A percentile compares a stretch with the other conserved stretches of the same genome.
These are phyloP conservation scores for Boechera retrofracta DNA, from an alignment of 345 rosid species.

Conservation along the genomic window DNA sequence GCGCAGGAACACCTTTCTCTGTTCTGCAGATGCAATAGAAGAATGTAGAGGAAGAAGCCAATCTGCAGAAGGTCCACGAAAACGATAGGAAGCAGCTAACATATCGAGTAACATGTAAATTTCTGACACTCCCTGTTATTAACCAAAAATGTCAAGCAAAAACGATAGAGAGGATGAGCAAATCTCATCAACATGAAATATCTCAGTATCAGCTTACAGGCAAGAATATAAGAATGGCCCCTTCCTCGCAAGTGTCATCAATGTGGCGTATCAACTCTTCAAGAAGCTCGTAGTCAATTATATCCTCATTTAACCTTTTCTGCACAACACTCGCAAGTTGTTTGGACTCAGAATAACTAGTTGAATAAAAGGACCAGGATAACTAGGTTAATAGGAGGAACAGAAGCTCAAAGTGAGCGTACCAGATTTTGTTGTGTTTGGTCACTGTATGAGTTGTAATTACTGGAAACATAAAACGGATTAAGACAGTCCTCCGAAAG, in stretches of 20 bases:
- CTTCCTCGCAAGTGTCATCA: constrained; percentile 79
- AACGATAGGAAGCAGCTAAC: constrained; percentile 76
- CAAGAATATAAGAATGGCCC: constrained; percentile 82
- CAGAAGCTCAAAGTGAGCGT: constrained; percentile 37
- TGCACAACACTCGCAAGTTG: constrained; percentile 41
- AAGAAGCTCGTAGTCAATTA: constrained; percentile 87
- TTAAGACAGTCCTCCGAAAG: constrained; percentile 70
- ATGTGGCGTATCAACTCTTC: constrained; percentile 88
- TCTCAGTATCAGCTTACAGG: constrained; percentile 61
- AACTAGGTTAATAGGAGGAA: constrained; percentile 25
- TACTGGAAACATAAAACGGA: constrained; percentile 64
- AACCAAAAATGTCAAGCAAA: constrained; percentile 32
- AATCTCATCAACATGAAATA: constrained; percentile 15
- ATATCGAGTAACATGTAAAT: constrained; percentile 71
- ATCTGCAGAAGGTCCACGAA: constrained; percentile 78
- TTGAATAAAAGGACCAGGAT: constrained; percentile 32
- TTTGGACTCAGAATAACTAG: constrained; percentile 26
- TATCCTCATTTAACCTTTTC: constrained; percentile 86
- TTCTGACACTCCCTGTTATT: constrained; percentile 76
- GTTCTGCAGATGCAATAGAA: constrained; percentile 72
- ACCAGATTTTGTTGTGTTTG: constrained; percentile 84
- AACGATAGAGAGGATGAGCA: constrained; percentile 1
- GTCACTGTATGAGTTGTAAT: constrained; percentile 66
- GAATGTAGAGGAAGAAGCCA: constrained; percentile 96
- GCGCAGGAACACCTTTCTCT: constrained; percentile 72